phyloP scores from a whole-genome alignment of 192 early-diverging fungal species.

The Gorgonomyces haynaldii region DNA sequence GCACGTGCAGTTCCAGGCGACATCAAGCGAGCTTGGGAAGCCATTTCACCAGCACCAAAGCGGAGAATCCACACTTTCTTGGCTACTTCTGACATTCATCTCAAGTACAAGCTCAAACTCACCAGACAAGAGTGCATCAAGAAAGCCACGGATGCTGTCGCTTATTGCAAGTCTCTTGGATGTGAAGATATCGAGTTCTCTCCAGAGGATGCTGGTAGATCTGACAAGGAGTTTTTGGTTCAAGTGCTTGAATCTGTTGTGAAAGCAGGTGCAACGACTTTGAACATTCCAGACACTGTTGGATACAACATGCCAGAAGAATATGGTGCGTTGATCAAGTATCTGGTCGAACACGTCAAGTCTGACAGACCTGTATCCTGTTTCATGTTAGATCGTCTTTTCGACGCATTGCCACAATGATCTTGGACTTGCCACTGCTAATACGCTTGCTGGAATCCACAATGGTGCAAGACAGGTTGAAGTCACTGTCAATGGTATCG shows the following conservation, averaged over 20 bases:
- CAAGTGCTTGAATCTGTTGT: conserved; percentile 64
- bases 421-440: conserved; percentile 91
- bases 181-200: conserved; percentile 88
- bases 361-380: conserved; percentile 50
- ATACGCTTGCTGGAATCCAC: conserved; percentile 77
- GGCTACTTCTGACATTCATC: conserved; percentile 93
- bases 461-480: conserved; percentile 95
- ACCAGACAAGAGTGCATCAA: conserved; percentile 71
- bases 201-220: conserved; percentile 87
- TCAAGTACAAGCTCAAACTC: conserved; percentile 90
- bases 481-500: conserved; percentile 96
- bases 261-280: conserved; percentile 80
- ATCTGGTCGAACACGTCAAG: conserved; percentile 61
- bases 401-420: conserved; percentile 99
- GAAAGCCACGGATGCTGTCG: conserved; percentile 68
- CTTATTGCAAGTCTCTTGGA: conserved; percentile 60
- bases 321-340: conserved; percentile 76
- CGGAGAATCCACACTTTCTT: conserved; percentile 91
- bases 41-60: conserved; percentile 70
- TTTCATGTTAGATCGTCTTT: conserved; percentile 47
- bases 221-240: conserved; percentile 81
- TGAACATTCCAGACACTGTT: conserved; percentile 98
- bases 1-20: conserved; percentile 76
- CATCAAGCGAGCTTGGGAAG: conserved; percentile 82
- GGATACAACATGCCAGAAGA: conserved; percentile 88